Evolutionary conservation across 2,329 filamentous ascomycete species (phyloP), one percentile per base, ranked within the genome.

Genomic region (Hawksworthiomyces lignivorus): DNA sequence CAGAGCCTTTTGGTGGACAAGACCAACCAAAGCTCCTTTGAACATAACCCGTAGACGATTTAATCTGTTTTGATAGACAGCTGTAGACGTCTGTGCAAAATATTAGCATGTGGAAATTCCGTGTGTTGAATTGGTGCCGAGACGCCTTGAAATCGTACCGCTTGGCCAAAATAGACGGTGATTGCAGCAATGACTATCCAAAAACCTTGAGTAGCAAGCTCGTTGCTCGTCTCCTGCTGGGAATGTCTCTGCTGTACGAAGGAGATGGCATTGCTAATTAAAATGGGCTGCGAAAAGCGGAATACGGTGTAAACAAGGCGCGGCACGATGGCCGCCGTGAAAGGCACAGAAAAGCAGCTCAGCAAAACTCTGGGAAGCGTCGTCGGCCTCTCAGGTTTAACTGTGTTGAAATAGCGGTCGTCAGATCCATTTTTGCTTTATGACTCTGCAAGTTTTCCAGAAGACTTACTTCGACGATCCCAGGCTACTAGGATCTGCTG

Each of bases 251-350:
- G 4, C 12, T 44, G 34, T 11, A 46, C 41, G 18, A 46, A 67
- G 32, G 46, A 47, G 36, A 69, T 67, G 0, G 59, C 51, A 5
- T 53, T 41, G 17, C 57, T 58, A 27, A 69, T 68, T 3, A 70
- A 50, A 2, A 62, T 35, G 5, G 65, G 61, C 43, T 69, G 67
- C 0, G 59, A 55, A 36, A 63, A 69, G 5, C 60, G 57, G 42
- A 68, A 69, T 1, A 54, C 7, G 12, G 64, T 59, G 11, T 68
- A 47, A 19, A 58, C 57, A 0, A 69, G 27, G 7, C 66, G 58
- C 4, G 62, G 60, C 1, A 60, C 33, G n/a, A 62, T 50, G 3
- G 58, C 56, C 6, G 50, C 30, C 4, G 59, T 12, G 24, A 67
- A 59, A 0, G 56, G 57, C 4, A 8, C 15, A 7, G 45, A 47